Evolutionary conservation across 495 filamentous ascomycete species (phyloP), one percentile per base, ranked within the genome.

Genomic region (Darksidea phi): DNA sequence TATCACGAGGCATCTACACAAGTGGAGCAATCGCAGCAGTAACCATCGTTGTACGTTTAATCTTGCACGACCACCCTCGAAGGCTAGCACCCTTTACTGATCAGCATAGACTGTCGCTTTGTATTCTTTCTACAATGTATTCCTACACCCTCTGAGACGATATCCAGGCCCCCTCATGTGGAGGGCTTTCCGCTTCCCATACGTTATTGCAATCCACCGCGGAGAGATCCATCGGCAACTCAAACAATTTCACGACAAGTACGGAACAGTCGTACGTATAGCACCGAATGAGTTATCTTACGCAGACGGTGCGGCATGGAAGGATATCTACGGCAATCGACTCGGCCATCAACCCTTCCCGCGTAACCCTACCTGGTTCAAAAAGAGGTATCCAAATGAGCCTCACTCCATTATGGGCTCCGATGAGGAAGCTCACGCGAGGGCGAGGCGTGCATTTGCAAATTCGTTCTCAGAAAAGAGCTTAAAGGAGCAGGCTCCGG

Each of bases 151-250:
- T 0, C 75, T 85, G 17, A 53, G 68, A 15, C 66, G 67, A 6
- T 79, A 78, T 61, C 83, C 83, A 0, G 83, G 83, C 1, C 83
- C 82, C 18, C 73, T 70, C 38, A 54, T 73, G 1, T 79, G 73
- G 70, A 70, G 74, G 1, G 71, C 77, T 0, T 75, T 76, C 6
- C 57, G 66, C 15, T 54, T 84, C n/a, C 74, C 77, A 2, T 59
- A 57, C 37, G 51, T 57, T 23, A 50, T 67, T 17, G 50, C 59
- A 13, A 52, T 67, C 21, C 58, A 57, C 7, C 37, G 51, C 17
- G 64, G 64, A 21, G 52, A 57, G n/a, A 17, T 57, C 0, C 57
- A 61, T 42, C 54, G 52, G 8, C 26, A 37, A 20, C 10, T 67
- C 21, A 61, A 62, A 52, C 20, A 26, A 23, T 50, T 67, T 32